These are phyloP conservation scores for Dysphania ambrosioides DNA, from an alignment of 148 eudicot species.

Conservation along the genomic window DNA sequence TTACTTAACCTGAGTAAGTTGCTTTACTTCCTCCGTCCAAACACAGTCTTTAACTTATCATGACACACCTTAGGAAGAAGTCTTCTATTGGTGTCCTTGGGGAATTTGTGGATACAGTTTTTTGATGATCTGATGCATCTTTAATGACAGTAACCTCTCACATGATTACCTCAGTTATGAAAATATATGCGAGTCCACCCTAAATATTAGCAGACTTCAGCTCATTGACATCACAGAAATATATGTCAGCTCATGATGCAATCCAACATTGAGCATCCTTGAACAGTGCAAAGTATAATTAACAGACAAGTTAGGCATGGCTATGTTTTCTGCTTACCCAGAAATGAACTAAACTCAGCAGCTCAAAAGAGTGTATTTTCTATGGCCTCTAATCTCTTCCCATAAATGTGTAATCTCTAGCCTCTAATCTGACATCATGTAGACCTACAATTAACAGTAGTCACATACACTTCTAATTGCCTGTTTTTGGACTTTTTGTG, in stretches of 20 bases:
- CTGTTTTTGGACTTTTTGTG: not conserved
- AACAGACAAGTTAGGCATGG: not conserved
- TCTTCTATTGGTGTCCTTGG: no score
- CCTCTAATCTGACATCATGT: conserved; percentile 3
- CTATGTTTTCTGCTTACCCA: not conserved
- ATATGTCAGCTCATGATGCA: not conserved
- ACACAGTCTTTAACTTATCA: no score
- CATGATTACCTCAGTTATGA: not conserved
- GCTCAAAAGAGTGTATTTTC: conserved; percentile 2
- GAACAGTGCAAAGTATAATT: not conserved
- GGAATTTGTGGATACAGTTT: no score
- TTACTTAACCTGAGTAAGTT: no score
- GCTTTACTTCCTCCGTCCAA: no score
- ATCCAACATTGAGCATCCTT: not conserved
- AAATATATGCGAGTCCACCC: not conserved
- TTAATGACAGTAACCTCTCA: not conserved
- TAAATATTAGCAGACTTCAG: not conserved
- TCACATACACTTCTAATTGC: not conserved
- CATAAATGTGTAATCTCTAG: not conserved
- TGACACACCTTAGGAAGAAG: no score
- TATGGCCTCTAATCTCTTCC: not conserved
- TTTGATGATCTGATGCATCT: no score
- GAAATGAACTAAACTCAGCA: not conserved
- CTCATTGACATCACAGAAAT: not conserved
- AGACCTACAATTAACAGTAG: not conserved